phyloP scores from a whole-genome alignment of 2,329 filamentous ascomycete species.

The Atkinsonella hypoxylon region DNA sequence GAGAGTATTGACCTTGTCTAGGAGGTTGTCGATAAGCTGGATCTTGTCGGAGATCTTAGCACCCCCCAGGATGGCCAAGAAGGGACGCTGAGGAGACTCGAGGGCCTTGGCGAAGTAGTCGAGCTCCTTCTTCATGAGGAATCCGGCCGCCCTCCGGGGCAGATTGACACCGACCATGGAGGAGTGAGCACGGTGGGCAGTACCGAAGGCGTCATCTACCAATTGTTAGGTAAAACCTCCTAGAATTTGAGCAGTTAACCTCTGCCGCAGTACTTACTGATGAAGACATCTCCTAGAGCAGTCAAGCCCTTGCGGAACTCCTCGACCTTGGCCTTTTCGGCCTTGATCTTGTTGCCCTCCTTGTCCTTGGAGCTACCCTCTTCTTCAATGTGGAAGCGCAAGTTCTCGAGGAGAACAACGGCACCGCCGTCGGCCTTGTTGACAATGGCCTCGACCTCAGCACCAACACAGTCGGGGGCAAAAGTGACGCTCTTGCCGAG shows the following conservation, averaged over 20 bases:
- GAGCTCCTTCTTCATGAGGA: conserved; percentile 99
- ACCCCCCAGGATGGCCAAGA: conserved; percentile 96
- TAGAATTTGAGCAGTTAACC: no score
- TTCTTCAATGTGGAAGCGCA: conserved; percentile 97
- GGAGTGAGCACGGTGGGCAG: conserved; percentile 94
- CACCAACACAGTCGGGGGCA: conserved; percentile 79
- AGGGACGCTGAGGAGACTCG: conserved; percentile 83
- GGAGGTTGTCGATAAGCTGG: conserved; percentile 96
- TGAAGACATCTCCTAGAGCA: conserved; percentile 85
- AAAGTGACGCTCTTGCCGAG: conserved; percentile 77
- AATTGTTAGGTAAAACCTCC: conserved; percentile 10
- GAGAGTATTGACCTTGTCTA: conserved; percentile 94
- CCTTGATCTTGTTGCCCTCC: conserved; percentile 95
- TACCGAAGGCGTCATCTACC: conserved; percentile 92
- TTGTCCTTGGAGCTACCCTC: conserved; percentile 92
- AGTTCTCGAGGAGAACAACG: conserved; percentile 90
- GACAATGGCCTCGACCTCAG: conserved; percentile 81
- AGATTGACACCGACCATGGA: conserved; percentile 98
- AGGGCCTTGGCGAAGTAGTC: conserved; percentile 98
- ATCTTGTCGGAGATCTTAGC: conserved; percentile 99
- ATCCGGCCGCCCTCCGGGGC: conserved; percentile 92
- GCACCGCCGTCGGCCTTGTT: conserved; percentile 70
- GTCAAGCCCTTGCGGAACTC: conserved; percentile 94
- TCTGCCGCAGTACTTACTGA: conserved; percentile 55
- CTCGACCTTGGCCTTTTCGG: conserved; percentile 82